phyloP scores from a whole-genome alignment of 106 monocot species.

The Iris macrosiphon region DNA sequence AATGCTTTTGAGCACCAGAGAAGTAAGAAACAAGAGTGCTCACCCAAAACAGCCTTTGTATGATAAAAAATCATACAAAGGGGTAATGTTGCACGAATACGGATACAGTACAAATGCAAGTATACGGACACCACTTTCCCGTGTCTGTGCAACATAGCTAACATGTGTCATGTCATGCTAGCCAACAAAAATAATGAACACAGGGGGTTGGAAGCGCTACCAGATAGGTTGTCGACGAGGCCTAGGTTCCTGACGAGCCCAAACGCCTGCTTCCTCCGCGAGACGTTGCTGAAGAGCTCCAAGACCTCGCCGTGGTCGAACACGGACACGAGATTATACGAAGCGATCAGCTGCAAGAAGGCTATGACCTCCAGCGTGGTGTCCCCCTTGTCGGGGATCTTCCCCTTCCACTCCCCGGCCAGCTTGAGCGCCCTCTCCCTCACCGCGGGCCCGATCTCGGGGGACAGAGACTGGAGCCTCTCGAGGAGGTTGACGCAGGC shows the following conservation, averaged over 20 bases:
- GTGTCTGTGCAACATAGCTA: background rate
- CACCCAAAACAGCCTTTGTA: no score
- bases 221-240: constrained; percentile 30
- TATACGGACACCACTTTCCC: background rate
- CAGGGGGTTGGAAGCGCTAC: constrained; percentile 8
- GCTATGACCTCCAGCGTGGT: constrained; percentile 13
- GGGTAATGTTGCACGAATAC: no score
- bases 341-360: constrained; percentile 46
- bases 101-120: no score
- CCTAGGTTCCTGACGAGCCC: constrained; percentile 36
- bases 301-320: constrained; percentile 32
- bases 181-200: background rate
- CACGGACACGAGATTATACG: constrained; percentile 23
- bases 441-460: constrained; percentile 11
- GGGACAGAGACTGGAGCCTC: constrained; percentile 11
- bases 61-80: no score
- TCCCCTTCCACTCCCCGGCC: constrained; percentile 43
- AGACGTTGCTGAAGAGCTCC: constrained; percentile 27
- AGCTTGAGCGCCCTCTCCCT: constrained; percentile 35
- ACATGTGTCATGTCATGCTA: background rate
- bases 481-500: constrained; percentile 47
- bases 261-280: constrained; percentile 28
- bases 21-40: no score
- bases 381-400: constrained; percentile 19
- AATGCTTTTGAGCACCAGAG: no score